phyloP scores from a whole-genome alignment of 1,284 basidiomycete genomes.

The Ganoderma multipileum region DNA sequence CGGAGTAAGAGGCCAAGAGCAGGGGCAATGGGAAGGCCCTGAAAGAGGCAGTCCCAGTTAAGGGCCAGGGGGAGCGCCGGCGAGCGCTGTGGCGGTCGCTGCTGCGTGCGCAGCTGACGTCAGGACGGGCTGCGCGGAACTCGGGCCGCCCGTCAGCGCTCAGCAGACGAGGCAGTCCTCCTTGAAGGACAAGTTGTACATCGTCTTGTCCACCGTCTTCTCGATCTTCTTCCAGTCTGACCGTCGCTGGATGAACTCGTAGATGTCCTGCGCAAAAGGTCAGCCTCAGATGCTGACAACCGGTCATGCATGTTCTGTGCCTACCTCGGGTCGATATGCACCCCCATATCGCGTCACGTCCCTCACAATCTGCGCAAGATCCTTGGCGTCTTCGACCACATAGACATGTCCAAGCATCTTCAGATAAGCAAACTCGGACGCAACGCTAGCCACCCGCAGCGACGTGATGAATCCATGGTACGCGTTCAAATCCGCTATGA shows the following conservation, averaged over 20 bases:
- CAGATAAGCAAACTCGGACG: conserved; percentile 89
- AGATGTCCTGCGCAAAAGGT: conserved; percentile 71
- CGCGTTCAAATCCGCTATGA: conserved; percentile 95
- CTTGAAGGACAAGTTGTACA: conserved; percentile 93
- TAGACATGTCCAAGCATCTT: conserved; percentile 98
- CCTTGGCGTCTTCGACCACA: conserved; percentile 91
- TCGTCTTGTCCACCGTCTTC: conserved; percentile 92
- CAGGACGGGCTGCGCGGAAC: conserved; percentile 6
- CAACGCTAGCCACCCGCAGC: conserved; percentile 73
- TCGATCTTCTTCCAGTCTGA: conserved; percentile 98
- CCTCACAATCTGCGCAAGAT: conserved; percentile 92
- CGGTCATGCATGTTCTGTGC: conserved; percentile 41
- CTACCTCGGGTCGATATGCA: conserved; percentile 86
- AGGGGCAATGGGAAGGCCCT: not conserved
- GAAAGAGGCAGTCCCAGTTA: not conserved
- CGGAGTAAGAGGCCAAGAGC: not conserved
- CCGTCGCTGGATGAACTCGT: conserved; percentile 92
- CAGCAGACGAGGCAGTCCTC: conserved; percentile 81
- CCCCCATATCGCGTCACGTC: conserved; percentile 96
- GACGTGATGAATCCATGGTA: conserved; percentile 90
- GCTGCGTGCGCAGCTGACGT: conserved; percentile 18
- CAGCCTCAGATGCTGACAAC: not conserved
- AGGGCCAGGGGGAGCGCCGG: not conserved
- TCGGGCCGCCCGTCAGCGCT: conserved; percentile 18
- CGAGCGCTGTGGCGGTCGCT: conserved; percentile 19